Conservation (phyloP, 2,329 filamentous ascomycete genomes). For the Nectriaceae sp. region DNA sequence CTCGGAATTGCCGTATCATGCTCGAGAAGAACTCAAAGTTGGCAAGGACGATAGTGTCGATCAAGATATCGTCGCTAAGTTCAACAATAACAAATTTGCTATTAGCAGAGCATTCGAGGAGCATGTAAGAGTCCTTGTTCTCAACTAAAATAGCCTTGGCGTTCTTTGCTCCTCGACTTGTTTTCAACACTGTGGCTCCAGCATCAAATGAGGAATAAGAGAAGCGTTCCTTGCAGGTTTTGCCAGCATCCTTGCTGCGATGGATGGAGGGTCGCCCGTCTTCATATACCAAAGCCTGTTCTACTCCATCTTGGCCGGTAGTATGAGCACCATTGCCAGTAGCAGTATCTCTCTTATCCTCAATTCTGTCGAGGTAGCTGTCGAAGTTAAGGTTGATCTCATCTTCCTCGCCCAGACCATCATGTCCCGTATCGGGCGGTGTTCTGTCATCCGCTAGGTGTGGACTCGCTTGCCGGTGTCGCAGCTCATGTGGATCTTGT, state of each 20-base stretch:
- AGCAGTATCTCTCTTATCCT: constrained; percentile 11
- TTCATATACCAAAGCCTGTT: constrained; percentile 48
- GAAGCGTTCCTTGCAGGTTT: constrained; percentile 96
- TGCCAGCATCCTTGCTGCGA: constrained; percentile 89
- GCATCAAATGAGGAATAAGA: constrained; percentile 98
- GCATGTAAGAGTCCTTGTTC: constrained; percentile 98
- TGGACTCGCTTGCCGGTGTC: constrained; percentile 61
- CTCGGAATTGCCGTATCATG: constrained; percentile 86
- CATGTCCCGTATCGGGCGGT: constrained; percentile 68
- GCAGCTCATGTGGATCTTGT: constrained; percentile 68
- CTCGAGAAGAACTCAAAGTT: constrained; percentile 99
- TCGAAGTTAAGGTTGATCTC: constrained; percentile 71
- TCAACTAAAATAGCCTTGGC: constrained; percentile 87
- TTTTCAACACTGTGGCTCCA: constrained; percentile 89
- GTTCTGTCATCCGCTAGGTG: constrained; percentile 47
- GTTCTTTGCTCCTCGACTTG: constrained; percentile 83
- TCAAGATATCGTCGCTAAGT: constrained; percentile 80
- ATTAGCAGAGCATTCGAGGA: constrained; percentile 81
- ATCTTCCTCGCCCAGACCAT: constrained; percentile 81
- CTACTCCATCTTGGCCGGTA: constrained; percentile 19
- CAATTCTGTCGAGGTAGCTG: constrained; percentile 26
- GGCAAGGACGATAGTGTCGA: constrained; percentile 94
- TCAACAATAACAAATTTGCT: constrained; percentile 97
- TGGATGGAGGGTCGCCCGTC: constrained; percentile 55
- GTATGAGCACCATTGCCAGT: background rate